These are phyloP conservation scores for Botrytis fragariae DNA, from an alignment of 2,329 filamentous ascomycete species.

Conservation along the genomic window DNA sequence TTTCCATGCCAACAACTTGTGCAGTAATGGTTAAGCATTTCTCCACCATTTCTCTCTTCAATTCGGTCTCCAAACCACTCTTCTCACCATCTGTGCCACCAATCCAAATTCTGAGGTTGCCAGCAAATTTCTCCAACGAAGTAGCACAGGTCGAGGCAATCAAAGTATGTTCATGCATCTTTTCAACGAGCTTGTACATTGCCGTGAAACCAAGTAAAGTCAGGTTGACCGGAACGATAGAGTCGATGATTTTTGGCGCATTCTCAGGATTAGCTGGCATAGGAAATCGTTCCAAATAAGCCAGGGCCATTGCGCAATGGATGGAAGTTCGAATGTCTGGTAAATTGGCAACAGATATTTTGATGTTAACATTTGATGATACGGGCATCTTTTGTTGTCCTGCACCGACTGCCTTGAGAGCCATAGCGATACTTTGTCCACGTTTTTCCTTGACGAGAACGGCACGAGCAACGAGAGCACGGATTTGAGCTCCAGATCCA, in stretches of 20 bases:
- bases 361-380: slow-evolving; percentile 47
- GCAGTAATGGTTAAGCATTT: slow-evolving; percentile 56
- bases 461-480: slow-evolving; percentile 58
- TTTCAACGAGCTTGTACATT: slow-evolving; percentile 56
- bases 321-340: slow-evolving; percentile 57
- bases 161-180: slow-evolving; percentile 48
- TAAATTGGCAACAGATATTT: slow-evolving; percentile 45
- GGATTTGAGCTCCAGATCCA: slow-evolving; percentile 67
- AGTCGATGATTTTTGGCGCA: slow-evolving; percentile 49
- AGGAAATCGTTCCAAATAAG: slow-evolving; percentile 52
- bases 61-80: slow-evolving; percentile 49
- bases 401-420: slow-evolving; percentile 52
- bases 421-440: slow-evolving; percentile 55
- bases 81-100: slow-evolving; percentile 51
- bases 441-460: slow-evolving; percentile 54
- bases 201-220: slow-evolving; percentile 58
- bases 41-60: slow-evolving; percentile 55
- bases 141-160: slow-evolving; percentile 48
- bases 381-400: slow-evolving; percentile 29
- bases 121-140: slow-evolving; percentile 56
- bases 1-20: slow-evolving; percentile 59
- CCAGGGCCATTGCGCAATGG: slow-evolving; percentile 59
- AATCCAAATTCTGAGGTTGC: slow-evolving; percentile 59
- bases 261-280: slow-evolving; percentile 44
- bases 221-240: slow-evolving; percentile 46